A percentile compares a stretch with the other conserved stretches of the same genome.
Conservation (phyloP, 768 basidiomycete genomes). For the Calocera cornea region DNA sequence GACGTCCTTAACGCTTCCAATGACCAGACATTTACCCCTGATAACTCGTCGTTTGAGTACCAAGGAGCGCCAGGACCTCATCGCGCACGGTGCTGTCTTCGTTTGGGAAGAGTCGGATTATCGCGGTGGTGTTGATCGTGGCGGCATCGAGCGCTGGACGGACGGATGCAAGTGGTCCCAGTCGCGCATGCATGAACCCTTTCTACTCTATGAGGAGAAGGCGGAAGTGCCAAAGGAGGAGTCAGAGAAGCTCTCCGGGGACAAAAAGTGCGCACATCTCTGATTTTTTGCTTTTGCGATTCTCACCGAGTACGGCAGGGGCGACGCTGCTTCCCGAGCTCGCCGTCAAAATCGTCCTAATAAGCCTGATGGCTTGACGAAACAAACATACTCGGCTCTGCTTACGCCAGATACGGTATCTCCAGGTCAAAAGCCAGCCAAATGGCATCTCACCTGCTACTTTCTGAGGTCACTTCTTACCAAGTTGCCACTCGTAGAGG, state of each 20-base stretch:
- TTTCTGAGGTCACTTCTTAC: slow-evolving; percentile 10
- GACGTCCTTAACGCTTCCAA: background rate
- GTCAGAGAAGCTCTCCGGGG: background rate
- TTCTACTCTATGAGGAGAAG: slow-evolving; percentile 48
- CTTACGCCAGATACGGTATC: background rate
- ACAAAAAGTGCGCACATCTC: slow-evolving; percentile 6
- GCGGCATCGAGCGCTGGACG: slow-evolving; percentile 53
- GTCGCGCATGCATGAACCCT: slow-evolving; percentile 62
- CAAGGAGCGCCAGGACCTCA: slow-evolving; percentile 47
- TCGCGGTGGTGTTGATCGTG: slow-evolving; percentile 37
- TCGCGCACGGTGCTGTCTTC: slow-evolving; percentile 61
- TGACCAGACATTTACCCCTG: slow-evolving; percentile 45
- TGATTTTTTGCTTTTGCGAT: slow-evolving; percentile 34
- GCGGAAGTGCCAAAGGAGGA: background rate
- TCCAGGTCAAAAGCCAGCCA: background rate
- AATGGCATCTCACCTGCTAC: slow-evolving; percentile 22
- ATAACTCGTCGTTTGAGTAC: slow-evolving; percentile 57
- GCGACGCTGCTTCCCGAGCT: slow-evolving; percentile 42
- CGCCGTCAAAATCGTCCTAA: slow-evolving; percentile 65
- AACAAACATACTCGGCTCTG: slow-evolving; percentile 56
- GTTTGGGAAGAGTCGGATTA: slow-evolving; percentile 76
- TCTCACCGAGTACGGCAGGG: slow-evolving; percentile 65
- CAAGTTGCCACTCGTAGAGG: slow-evolving; percentile 46
- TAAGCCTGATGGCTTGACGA: slow-evolving; percentile 68
- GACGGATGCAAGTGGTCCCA: slow-evolving; percentile 78